phyloP scores from a whole-genome alignment of 495 filamentous ascomycete genomes.

The Penicillium pancosmium region DNA sequence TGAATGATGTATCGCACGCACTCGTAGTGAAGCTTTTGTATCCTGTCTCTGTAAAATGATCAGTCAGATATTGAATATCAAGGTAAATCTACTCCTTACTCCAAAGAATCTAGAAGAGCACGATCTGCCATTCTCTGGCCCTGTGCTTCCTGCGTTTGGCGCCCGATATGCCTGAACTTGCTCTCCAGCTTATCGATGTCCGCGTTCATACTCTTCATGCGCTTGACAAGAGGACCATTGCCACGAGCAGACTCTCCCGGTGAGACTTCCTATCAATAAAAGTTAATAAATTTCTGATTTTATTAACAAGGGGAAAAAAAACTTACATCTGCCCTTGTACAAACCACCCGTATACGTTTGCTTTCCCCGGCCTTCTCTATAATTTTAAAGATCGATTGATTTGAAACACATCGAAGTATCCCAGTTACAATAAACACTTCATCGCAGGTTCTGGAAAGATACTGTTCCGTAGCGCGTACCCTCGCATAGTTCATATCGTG shows the following conservation, averaged over 20 bases:
- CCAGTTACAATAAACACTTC: constrained; percentile 35
- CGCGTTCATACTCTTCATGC: constrained; percentile 9
- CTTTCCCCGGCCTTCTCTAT: constrained; percentile 14
- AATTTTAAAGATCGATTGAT: constrained; percentile 29
- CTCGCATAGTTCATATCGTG: constrained; percentile 36
- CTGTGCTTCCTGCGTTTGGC: background rate
- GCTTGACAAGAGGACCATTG: background rate
- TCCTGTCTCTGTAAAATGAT: no score
- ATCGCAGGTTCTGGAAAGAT: constrained; percentile 30
- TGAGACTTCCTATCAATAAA: constrained; percentile 18
- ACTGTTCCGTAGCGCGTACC: constrained; percentile 30
- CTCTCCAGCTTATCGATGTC: constrained; percentile 3
- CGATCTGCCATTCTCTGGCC: no score
- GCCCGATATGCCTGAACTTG: background rate
- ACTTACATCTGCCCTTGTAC: constrained; percentile 31
- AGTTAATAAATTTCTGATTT: background rate
- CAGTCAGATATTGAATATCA: no score
- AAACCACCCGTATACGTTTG: constrained; percentile 27
- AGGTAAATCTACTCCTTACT: no score
- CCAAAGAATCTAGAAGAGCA: no score
- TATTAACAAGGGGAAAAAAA: background rate
- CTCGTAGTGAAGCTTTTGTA: no score
- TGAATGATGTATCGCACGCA: background rate
- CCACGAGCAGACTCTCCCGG: constrained; percentile 22
- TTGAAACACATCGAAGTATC: constrained; percentile 24